phyloP scores from a whole-genome alignment of 2,329 filamentous ascomycete genomes.

The Alternaria tenuissima region DNA sequence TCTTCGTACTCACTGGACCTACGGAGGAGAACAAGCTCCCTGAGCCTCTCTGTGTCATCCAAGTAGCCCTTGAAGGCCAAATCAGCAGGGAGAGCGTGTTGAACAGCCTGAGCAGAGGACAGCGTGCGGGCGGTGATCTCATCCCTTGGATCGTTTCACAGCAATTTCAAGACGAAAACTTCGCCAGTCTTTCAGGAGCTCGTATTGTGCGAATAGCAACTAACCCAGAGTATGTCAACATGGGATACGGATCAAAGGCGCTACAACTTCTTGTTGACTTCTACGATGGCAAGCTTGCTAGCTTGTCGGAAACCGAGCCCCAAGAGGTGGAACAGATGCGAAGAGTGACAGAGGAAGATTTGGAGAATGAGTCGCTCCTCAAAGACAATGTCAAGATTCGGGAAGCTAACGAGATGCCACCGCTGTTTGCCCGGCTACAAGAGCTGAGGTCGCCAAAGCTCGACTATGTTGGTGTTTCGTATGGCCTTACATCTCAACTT shows the following conservation, averaged over 20 bases:
- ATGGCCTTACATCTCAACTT: constrained; percentile 83
- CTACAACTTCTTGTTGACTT: constrained; percentile 88
- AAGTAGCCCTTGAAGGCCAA: constrained; percentile 91
- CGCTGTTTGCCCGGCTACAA: constrained; percentile 86
- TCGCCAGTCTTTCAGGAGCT: constrained; percentile 90
- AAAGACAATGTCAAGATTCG: constrained; percentile 89
- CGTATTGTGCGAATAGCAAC: constrained; percentile 94
- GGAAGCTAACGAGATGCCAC: constrained; percentile 90
- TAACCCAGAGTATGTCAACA: constrained; percentile 88
- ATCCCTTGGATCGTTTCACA: constrained; percentile 98
- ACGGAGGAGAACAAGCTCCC: constrained; percentile 81
- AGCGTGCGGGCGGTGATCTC: constrained; percentile 87
- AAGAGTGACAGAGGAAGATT: constrained; percentile 81
- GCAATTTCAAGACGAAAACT: constrained; percentile 97
- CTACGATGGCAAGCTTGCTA: constrained; percentile 92
- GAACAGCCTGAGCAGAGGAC: constrained; percentile 86
- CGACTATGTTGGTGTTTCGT: constrained; percentile 95
- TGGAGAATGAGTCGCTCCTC: constrained; percentile 77
- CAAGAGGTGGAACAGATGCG: constrained; percentile 69
- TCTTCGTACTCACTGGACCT: constrained; percentile 92
- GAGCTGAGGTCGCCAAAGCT: constrained; percentile 81
- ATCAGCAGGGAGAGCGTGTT: constrained; percentile 94
- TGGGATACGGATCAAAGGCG: constrained; percentile 93
- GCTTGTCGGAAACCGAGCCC: constrained; percentile 75
- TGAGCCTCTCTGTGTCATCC: constrained; percentile 92